Percentiles rank a stretch among this genome's conserved stretches.
Conservation (phyloP, 1,139 yeast genomes). For the Hemisphaericaspora xylanilytica region DNA sequence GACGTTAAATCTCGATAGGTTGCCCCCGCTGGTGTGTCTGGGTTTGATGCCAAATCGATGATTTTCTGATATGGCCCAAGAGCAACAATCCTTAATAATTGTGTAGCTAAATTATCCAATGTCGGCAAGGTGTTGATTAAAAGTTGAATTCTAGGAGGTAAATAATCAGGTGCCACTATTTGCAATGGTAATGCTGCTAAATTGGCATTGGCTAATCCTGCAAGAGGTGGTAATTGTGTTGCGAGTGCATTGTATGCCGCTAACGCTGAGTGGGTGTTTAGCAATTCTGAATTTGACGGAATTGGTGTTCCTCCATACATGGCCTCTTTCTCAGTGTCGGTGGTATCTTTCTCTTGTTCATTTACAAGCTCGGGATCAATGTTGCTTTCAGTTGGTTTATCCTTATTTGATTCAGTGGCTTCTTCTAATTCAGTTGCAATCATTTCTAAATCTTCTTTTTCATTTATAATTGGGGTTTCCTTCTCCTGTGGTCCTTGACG, state of each 20-base stretch:
- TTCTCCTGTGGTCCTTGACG: conserved; percentile 1
- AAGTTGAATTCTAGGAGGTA: conserved; percentile 61
- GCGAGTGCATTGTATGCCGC: conserved; percentile 45
- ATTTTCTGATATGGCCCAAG: conserved; percentile 72
- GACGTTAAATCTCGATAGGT: conserved; percentile 71
- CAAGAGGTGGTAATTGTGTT: conserved; percentile 37
- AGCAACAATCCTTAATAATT: conserved; percentile 65
- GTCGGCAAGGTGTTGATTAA: conserved; percentile 67
- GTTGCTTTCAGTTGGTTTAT: conserved; percentile 7
- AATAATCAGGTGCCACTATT: conserved; percentile 51
- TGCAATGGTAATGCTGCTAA: conserved; percentile 58
- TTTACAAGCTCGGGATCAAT: conserved; percentile 1
- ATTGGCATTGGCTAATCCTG: conserved; percentile 49
- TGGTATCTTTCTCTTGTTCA: conserved; percentile 5
- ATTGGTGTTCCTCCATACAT: conserved; percentile 13
- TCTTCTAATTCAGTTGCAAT: conserved; percentile 19
- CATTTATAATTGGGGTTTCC: conserved; percentile 10
- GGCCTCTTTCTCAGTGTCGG: conserved; percentile 2
- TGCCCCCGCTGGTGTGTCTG: conserved; percentile 71
- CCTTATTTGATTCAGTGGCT: conserved; percentile 18
- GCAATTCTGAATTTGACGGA: conserved; percentile 44
- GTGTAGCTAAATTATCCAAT: conserved; percentile 72
- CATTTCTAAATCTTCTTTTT: conserved; percentile 17
- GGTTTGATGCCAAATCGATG: conserved; percentile 67
- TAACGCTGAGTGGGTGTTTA: conserved; percentile 41